Evolutionary conservation across 202 grass and related monocot genomes (phyloP).

Genomic region (Panicum virgatum): DNA sequence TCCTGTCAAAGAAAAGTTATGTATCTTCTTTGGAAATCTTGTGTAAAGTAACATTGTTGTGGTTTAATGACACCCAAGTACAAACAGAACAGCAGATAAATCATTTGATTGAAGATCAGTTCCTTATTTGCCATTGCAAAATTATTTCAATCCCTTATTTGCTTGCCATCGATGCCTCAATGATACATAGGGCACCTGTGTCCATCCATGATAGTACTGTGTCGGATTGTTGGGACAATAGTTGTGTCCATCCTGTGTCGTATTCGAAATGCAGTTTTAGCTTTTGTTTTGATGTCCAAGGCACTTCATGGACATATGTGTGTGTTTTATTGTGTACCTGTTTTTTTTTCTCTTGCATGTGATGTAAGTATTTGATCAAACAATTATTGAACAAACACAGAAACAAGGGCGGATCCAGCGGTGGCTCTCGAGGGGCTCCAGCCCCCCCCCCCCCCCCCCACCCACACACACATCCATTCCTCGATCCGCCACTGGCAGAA

Average conservation of each 20-base stretch:
- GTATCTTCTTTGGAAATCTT: not conserved
- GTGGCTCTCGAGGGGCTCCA: too few relatives aligned
- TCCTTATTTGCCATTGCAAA: not conserved
- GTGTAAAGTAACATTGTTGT: not conserved
- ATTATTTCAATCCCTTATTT: too few relatives aligned
- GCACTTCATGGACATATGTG: not conserved
- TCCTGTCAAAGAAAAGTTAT: slow-evolving; percentile 62
- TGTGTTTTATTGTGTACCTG: not conserved
- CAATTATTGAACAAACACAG: not conserved
- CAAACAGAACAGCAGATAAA: slow-evolving; percentile 19
- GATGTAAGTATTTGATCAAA: slow-evolving; percentile 5
- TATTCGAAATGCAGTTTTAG: not conserved
- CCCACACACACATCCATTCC: too few relatives aligned
- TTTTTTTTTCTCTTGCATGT: not conserved
- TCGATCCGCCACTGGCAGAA: too few relatives aligned
- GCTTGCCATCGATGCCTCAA: not conserved
- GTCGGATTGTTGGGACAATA: not conserved
- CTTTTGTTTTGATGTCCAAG: not conserved
- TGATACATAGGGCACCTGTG: not conserved
- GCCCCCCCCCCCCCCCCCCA: too few relatives aligned
- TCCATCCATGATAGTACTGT: not conserved
- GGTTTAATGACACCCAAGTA: not conserved
- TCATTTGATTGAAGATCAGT: not conserved
- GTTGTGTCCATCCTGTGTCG: not conserved
- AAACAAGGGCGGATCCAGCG: too few relatives aligned